Evolutionary conservation across 2,329 filamentous ascomycete species (phyloP).

Genomic region (Cytospora schulzeri): DNA sequence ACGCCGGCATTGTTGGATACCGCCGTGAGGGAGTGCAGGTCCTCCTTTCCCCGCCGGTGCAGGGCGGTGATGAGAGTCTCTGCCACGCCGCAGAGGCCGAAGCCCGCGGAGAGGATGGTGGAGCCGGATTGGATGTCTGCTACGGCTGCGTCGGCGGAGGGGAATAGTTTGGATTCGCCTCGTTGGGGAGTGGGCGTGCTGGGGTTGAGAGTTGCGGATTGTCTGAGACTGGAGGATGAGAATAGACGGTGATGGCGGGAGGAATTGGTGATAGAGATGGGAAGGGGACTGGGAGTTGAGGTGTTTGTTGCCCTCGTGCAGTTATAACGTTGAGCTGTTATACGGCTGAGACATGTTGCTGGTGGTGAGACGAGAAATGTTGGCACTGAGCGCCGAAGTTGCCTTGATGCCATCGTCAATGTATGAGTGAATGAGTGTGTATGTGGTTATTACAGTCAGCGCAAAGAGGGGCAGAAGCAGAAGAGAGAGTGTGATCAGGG

Average conservation of each 20-base stretch:
- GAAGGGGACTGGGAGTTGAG: not conserved
- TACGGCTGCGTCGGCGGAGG: conserved; percentile 67
- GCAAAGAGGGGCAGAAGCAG: too few species aligned
- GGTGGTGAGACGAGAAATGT: conserved; percentile 13
- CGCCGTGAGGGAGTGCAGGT: conserved; percentile 69
- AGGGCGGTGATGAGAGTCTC: conserved; percentile 41
- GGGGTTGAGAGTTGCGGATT: not conserved
- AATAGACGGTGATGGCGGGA: conserved; percentile 13
- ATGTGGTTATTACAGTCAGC: too few species aligned
- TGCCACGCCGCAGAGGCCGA: conserved; percentile 79
- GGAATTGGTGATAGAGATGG: not conserved
- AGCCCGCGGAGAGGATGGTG: conserved; percentile 74
- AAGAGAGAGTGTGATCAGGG: too few species aligned
- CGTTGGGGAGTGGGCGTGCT: conserved; percentile 30
- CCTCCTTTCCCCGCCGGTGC: conserved; percentile 58
- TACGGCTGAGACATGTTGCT: conserved; percentile 2
- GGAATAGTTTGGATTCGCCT: conserved; percentile 50
- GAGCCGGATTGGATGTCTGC: conserved; percentile 71
- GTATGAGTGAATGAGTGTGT: too few species aligned
- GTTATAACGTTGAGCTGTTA: not conserved
- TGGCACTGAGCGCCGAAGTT: conserved; percentile 23
- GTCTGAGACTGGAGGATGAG: conserved; percentile 11
- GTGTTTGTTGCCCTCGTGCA: conserved; percentile 3
- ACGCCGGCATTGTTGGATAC: conserved; percentile 82
- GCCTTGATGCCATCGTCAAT: conserved; percentile 23